These are phyloP conservation scores for Solanum peruvianum DNA, from an alignment of 257 asterid species.

Conservation along the genomic window DNA sequence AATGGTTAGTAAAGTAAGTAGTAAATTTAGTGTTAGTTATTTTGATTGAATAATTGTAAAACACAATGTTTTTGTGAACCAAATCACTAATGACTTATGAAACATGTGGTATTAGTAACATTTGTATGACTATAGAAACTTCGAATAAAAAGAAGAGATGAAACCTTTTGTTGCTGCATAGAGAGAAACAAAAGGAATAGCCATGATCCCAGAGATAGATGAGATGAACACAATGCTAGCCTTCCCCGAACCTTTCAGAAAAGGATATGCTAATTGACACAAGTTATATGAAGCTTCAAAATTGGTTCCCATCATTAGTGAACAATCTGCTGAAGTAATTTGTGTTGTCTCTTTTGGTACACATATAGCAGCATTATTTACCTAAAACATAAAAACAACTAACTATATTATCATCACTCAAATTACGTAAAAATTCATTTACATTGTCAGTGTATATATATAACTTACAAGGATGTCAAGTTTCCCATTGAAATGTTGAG, in stretches of 20 bases:
- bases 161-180: neutral
- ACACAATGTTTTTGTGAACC: neutral
- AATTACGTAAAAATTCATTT: neutral
- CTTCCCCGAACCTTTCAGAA: neutral
- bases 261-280: conserved; percentile 1
- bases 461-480: neutral
- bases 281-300: neutral
- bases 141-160: neutral
- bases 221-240: conserved; percentile 1
- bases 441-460: neutral
- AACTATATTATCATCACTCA: neutral
- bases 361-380: neutral
- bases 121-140: neutral
- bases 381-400: neutral
- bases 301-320: neutral
- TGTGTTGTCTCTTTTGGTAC: neutral
- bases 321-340: neutral
- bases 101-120: too few relatives aligned
- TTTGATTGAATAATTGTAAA: neutral
- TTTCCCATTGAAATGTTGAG: neutral
- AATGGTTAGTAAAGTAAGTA: neutral
- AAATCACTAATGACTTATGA: neutral
- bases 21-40: neutral
- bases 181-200: neutral
- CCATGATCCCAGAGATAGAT: neutral